Conservation (phyloP, 2,329 filamentous ascomycete species). For the Rosellinia necatrix region DNA sequence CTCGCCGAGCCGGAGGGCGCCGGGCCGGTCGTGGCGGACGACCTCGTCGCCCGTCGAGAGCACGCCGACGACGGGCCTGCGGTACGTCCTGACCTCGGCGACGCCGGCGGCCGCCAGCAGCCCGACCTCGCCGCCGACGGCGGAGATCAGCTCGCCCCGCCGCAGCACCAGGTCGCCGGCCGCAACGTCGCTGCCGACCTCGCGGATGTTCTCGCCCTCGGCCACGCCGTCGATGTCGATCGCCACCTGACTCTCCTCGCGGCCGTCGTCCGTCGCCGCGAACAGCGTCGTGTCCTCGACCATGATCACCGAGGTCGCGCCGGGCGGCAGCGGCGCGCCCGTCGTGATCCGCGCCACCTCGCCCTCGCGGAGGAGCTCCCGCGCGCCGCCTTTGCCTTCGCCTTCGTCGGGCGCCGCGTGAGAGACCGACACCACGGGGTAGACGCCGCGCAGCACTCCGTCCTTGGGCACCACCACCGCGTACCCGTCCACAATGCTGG, state of each 20-base stretch:
- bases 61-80: conserved; percentile 79
- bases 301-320: conserved; percentile 92
- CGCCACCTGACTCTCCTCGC: conserved; percentile 86
- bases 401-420: conserved; percentile 77
- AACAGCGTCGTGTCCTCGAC: conserved; percentile 89
- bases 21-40: conserved; percentile 70
- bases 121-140: conserved; percentile 88
- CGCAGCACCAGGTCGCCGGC: conserved; percentile 71
- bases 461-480: conserved; percentile 72
- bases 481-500: conserved; percentile 97
- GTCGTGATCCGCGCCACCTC: conserved; percentile 91
- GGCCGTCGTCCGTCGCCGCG: conserved; percentile 75
- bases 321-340: conserved; percentile 85
- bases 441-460: conserved; percentile 73
- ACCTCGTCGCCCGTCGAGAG: conserved; percentile 96
- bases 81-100: conserved; percentile 71
- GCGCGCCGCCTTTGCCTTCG: too few species aligned
- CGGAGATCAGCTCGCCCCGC: conserved; percentile 81
- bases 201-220: conserved; percentile 84
- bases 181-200: conserved; percentile 85
- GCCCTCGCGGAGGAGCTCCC: conserved; percentile 73
- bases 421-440: conserved; percentile 84
- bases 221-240: conserved; percentile 79
- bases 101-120: conserved; percentile 85
- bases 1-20: conserved; percentile 73